A percentile compares a stretch with the other conserved stretches of the same genome.
These are phyloP conservation scores for Avena sativa DNA, from an alignment of 176 grass and related monocot species.

Conservation along the genomic window DNA sequence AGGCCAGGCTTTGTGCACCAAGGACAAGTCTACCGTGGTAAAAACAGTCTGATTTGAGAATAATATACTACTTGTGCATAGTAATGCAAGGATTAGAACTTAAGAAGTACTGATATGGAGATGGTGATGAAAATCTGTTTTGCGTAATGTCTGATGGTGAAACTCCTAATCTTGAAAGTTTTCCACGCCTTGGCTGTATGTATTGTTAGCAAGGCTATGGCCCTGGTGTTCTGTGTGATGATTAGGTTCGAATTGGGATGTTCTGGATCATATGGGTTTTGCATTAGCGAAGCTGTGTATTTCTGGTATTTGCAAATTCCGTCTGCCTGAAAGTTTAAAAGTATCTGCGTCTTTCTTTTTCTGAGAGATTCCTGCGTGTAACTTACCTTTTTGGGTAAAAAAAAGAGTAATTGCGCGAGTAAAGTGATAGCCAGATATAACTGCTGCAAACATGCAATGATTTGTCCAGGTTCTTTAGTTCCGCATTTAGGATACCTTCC, in stretches of 20 bases:
- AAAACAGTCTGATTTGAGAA: conserved; percentile 46
- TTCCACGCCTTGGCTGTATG: conserved; percentile 24
- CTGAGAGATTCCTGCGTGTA: too few relatives aligned
- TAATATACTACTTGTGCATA: conserved; percentile 58
- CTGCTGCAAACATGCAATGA: too few relatives aligned
- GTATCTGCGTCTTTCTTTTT: not conserved
- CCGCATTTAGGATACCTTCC: too few relatives aligned
- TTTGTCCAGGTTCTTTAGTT: too few relatives aligned
- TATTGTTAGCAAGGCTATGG: conserved; percentile 19
- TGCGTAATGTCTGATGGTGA: conserved; percentile 6
- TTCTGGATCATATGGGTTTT: conserved; percentile 12
- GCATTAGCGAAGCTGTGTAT: not conserved
- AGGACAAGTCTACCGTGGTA: conserved; percentile 30
- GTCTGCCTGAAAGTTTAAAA: not conserved
- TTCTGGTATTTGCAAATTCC: not conserved
- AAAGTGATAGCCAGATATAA: too few relatives aligned
- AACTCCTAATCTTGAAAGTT: conserved; percentile 31
- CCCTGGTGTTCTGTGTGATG: conserved; percentile 9
- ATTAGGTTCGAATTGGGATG: conserved; percentile 30
- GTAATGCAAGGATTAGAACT: conserved; percentile 44
- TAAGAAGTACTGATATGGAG: conserved; percentile 35
- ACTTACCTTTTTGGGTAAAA: too few relatives aligned
- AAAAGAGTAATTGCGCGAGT: too few relatives aligned
- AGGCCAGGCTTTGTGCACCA: conserved; percentile 31
- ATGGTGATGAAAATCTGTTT: conserved; percentile 36